Percentiles rank a stretch among this genome's conserved stretches.
phyloP scores from a whole-genome alignment of 2,329 filamentous ascomycete genomes.

The Neofusicoccum kwambonambiense region DNA sequence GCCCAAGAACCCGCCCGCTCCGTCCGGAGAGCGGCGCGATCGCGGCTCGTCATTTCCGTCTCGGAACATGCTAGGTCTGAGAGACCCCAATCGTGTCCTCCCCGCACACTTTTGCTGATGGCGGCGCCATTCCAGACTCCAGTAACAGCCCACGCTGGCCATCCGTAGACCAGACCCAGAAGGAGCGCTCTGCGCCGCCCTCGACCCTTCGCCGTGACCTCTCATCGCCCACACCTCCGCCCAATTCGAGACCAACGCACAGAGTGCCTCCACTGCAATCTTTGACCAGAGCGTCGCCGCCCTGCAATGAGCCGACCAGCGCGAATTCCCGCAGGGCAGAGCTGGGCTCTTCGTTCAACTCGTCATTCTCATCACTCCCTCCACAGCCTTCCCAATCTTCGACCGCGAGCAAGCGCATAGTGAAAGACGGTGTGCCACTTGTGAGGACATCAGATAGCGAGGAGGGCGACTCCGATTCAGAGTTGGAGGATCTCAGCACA shows the following conservation, averaged over 20 bases:
- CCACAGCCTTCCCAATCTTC: constrained; percentile 15
- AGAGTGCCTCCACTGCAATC: background rate
- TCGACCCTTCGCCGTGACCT: background rate
- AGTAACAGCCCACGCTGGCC: background rate
- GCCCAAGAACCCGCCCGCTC: constrained; percentile 28
- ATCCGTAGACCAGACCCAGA: background rate
- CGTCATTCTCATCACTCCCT: constrained; percentile 30
- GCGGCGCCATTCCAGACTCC: background rate
- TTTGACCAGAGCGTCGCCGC: background rate
- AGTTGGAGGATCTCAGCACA: constrained; percentile 44
- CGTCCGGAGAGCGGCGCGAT: constrained; percentile 2
- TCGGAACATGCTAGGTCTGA: background rate
- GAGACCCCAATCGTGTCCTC: background rate
- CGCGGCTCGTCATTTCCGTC: constrained; percentile 4
- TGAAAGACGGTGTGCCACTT: constrained; percentile 51
- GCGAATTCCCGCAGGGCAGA: background rate
- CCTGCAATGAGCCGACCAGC: background rate
- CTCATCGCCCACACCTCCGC: background rate
- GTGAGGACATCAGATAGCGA: constrained; percentile 72
- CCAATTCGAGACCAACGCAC: background rate
- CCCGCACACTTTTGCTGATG: background rate
- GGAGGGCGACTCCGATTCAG: constrained; percentile 43
- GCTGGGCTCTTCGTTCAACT: constrained; percentile 16
- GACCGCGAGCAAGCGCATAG: constrained; percentile 47
- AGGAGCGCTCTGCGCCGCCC: background rate